These are phyloP conservation scores for Arbutus unedo DNA, from an alignment of 148 eudicot species.

Conservation along the genomic window DNA sequence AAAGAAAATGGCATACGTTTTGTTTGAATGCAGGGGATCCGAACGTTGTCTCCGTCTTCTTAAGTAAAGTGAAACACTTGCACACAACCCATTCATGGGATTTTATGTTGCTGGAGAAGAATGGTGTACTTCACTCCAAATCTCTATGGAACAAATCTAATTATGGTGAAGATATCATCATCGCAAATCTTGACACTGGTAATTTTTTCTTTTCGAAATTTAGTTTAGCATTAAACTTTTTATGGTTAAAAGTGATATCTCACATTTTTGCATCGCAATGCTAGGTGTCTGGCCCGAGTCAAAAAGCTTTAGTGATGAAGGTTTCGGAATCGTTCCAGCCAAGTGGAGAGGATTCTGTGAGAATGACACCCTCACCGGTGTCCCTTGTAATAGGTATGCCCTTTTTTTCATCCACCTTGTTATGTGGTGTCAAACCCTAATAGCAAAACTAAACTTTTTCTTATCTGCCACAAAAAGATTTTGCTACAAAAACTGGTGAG, in stretches of 20 bases:
- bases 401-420: neutral
- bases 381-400: constrained; percentile 54
- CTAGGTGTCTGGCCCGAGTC: constrained; percentile 84
- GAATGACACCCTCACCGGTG: constrained; percentile 11
- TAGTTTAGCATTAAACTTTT: neutral
- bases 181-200: constrained; percentile 74
- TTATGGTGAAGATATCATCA: constrained; percentile 60
- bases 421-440: neutral
- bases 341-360: constrained; percentile 69
- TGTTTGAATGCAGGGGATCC: constrained; percentile 42
- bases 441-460: no score
- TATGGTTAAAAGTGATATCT: no score
- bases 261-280: neutral
- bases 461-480: no score
- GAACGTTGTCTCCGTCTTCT: constrained; percentile 54
- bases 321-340: constrained; percentile 50
- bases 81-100: constrained; percentile 81
- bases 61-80: constrained; percentile 34
- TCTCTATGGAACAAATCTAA: constrained; percentile 45
- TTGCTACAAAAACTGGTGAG: neutral
- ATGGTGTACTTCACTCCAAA: constrained; percentile 18
- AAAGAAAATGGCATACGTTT: neutral
- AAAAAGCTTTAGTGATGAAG: constrained; percentile 52
- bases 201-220: neutral
- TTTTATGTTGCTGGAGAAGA: constrained; percentile 36